These are phyloP conservation scores for Thozetella sp. DNA, from an alignment of 495 filamentous ascomycete species.

Conservation along the genomic window DNA sequence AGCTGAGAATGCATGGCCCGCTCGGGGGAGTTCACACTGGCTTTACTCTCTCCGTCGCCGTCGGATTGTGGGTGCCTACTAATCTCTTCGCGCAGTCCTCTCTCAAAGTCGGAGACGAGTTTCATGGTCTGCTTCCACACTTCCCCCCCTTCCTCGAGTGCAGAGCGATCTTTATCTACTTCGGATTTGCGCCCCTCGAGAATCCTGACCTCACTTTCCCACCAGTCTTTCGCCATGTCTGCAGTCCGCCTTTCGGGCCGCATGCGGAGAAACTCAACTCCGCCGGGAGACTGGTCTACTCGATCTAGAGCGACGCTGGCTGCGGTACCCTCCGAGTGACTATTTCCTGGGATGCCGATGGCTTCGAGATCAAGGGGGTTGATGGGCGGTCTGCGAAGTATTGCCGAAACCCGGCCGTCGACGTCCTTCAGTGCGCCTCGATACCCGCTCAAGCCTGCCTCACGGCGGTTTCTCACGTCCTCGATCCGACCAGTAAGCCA, in stretches of 20 bases:
- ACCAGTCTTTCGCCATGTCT: slow-evolving; percentile 77
- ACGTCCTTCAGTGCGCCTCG: slow-evolving; percentile 64
- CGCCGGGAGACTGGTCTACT: slow-evolving; percentile 19
- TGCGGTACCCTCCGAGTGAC: neutral
- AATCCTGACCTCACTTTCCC: slow-evolving; percentile 63
- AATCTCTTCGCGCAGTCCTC: slow-evolving; percentile 59
- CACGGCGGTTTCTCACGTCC: slow-evolving; percentile 60
- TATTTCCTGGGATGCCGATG: slow-evolving; percentile 10
- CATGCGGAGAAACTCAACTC: slow-evolving; percentile 54
- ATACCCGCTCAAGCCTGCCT: slow-evolving; percentile 54
- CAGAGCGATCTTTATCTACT: slow-evolving; percentile 69
- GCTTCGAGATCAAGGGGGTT: slow-evolving; percentile 40
- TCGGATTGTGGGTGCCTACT: slow-evolving; percentile 11
- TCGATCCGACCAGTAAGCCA: slow-evolving; percentile 63
- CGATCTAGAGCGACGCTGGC: slow-evolving; percentile 19
- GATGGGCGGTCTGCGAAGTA: slow-evolving; percentile 62
- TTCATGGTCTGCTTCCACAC: slow-evolving; percentile 75
- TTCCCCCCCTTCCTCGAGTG: slow-evolving; percentile 80
- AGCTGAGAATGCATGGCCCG: slow-evolving; percentile 46
- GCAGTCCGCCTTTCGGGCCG: slow-evolving; percentile 71
- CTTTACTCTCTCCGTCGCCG: slow-evolving; percentile 19
- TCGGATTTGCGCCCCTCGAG: slow-evolving; percentile 58
- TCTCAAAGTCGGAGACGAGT: slow-evolving; percentile 72
- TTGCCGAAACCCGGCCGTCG: slow-evolving; percentile 76
- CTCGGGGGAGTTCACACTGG: slow-evolving; percentile 18